Percentiles rank a stretch among this genome's conserved stretches.
These are phyloP conservation scores for Vigna angularis DNA, from an alignment of 306 rosid genomes.

Conservation along the genomic window DNA sequence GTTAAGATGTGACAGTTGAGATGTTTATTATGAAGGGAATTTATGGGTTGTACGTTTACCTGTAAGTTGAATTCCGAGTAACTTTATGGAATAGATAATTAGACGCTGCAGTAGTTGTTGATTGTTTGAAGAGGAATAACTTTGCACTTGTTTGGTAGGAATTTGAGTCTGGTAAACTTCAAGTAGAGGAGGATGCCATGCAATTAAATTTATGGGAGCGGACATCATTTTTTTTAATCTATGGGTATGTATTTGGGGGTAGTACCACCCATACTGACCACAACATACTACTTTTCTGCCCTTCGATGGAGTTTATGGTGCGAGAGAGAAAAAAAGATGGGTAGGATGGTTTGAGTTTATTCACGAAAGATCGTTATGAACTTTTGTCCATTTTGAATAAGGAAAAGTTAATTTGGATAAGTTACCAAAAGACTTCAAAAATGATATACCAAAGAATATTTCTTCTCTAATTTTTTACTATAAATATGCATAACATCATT, in stretches of 20 bases:
- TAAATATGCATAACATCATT: too few species aligned
- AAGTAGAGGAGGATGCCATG: neutral
- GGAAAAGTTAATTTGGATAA: too few species aligned
- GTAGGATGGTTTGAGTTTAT: too few species aligned
- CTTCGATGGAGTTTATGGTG: too few species aligned
- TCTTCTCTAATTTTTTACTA: too few species aligned
- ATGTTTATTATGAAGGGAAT: constrained; percentile 3
- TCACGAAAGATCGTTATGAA: too few species aligned
- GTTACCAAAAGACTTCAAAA: too few species aligned
- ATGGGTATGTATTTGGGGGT: neutral
- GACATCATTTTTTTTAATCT: neutral
- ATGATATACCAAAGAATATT: too few species aligned
- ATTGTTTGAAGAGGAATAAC: neutral
- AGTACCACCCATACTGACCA: too few species aligned
- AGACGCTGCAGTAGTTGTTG: neutral
- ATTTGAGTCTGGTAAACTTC: neutral
- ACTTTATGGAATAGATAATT: neutral
- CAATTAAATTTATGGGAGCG: constrained; percentile 14
- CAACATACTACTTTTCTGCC: too few species aligned
- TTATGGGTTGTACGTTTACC: neutral
- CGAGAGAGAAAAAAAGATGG: too few species aligned
- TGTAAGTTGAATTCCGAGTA: constrained; percentile 10
- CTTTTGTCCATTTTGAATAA: too few species aligned
- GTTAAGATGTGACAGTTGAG: constrained; percentile 8
- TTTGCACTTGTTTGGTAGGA: constrained; percentile 10